Evolutionary conservation across 345 rosid species (phyloP).

Genomic region (Ricinus communis): DNA sequence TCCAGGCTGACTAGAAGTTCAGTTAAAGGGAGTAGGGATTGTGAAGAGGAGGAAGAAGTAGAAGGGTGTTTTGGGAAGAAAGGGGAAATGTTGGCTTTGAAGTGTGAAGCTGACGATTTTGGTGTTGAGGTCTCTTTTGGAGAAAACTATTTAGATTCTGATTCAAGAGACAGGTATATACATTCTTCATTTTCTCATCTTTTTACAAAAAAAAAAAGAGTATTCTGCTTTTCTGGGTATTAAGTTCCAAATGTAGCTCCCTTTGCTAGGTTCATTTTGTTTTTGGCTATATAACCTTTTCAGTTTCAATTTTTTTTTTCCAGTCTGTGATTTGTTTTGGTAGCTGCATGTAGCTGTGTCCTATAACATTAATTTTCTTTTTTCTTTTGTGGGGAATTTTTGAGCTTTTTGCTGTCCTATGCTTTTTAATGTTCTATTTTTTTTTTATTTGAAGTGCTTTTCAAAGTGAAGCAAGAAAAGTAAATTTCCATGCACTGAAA

Average conservation of each 20-base stretch:
- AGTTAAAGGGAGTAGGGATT: not conserved
- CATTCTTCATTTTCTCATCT: not conserved
- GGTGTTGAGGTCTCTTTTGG: constrained; percentile 46
- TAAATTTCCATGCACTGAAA: not conserved
- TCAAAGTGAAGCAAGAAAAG: not conserved
- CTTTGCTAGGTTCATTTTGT: not conserved
- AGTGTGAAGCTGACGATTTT: constrained; percentile 14
- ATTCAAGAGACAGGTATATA: constrained; percentile 48
- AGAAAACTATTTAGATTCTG: constrained; percentile 49
- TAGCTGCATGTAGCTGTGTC: not conserved
- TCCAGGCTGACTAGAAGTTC: not conserved
- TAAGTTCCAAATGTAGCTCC: not conserved
- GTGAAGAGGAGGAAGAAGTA: not conserved
- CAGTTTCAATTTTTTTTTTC: not conserved
- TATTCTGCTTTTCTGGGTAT: not conserved
- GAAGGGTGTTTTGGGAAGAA: constrained; percentile 19
- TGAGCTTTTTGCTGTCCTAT: not conserved
- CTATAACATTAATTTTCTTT: not conserved
- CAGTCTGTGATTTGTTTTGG: not conserved
- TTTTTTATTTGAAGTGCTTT: not conserved
- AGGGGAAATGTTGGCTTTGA: not conserved
- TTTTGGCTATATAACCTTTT: not conserved
- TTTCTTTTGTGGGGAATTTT: not conserved
- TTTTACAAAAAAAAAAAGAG: too few relatives aligned
- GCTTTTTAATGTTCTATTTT: not conserved